Evolutionary conservation across 331 rosid species (phyloP), one percentile per base, ranked within the genome.

Genomic region (Phaseolus coccineus): DNA sequence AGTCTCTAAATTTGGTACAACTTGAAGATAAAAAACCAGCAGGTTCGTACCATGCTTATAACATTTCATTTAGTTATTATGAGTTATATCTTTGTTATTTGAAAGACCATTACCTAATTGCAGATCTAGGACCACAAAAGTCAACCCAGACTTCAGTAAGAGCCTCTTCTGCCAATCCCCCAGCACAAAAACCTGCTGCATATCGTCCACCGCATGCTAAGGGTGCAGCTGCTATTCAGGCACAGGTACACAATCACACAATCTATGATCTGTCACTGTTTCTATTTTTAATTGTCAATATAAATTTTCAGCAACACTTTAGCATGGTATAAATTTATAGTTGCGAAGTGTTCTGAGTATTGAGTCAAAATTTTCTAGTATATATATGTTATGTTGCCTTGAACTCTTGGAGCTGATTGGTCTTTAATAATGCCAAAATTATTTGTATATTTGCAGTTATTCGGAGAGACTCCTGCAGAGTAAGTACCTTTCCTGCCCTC

Each of bases 161-260:
- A 86, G 56, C 84, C 31, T 71, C 83, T 57, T 50, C 87, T 37
- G 47, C 84, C 52, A 90, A 88, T 74, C 87, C 92, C 12, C 61
- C 87, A 57, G 81, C 91, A 24, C 95, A 84, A 78, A 93, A 91
- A 76, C 98, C 97, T 25, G 96, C 94, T n/a, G 97, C 98, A 35
- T 92, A 95, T 84, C 90, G 94, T 53, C 98, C 98, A 7, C 98
- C 98, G 55, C 93, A 95, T 77, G 96, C 97, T 53, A 92, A 92
- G 87, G 82, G 22, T 79, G 94, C 97, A 4, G 96, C 96, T 84
- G 83, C 78, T 67, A 79, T 92, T 85, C 92, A 91, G 90, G 97
- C 98, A 8, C 89, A 90, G 97, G 98, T 95, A 88, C 81, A 9
- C 67, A 50, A 15, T 52, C 51, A 27, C 13, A 59, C 47, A 44